These are phyloP conservation scores for Isoetes engelmannii DNA, from an alignment of 83 land plant genomes.

Conservation along the genomic window DNA sequence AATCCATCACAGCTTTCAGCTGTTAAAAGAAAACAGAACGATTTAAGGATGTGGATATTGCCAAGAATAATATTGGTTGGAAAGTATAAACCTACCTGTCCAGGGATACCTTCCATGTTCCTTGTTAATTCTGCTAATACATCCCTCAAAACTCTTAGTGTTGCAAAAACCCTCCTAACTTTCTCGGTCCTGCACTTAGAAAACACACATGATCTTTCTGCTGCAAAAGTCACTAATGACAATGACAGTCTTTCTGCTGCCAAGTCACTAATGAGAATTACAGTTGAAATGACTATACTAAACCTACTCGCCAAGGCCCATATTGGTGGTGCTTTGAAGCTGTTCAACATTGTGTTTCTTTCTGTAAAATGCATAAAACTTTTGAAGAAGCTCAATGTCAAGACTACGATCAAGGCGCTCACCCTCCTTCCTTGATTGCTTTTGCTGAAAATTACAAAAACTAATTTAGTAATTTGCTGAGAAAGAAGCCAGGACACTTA, in stretches of 20 bases:
- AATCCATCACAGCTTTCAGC: constrained; percentile 14
- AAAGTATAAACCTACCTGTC: not conserved
- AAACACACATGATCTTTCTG: too few relatives aligned
- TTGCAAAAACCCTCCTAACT: not conserved
- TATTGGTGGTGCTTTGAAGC: constrained; percentile 24
- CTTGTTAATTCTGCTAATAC: too few relatives aligned
- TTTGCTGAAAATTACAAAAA: constrained; percentile 55
- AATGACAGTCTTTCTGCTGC: too few relatives aligned
- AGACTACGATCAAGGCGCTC: constrained; percentile 70
- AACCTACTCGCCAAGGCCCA: constrained; percentile 17
- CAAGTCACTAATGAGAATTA: too few relatives aligned
- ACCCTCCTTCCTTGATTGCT: constrained; percentile 60
- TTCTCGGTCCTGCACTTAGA: too few relatives aligned
- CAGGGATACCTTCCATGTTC: not conserved
- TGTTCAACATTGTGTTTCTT: constrained; percentile 62
- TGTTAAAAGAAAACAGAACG: not conserved
- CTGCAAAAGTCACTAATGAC: too few relatives aligned
- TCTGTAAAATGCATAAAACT: constrained; percentile 64
- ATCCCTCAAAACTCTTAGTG: constrained; percentile 2
- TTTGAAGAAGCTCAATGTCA: constrained; percentile 57
- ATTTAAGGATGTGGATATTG: not conserved
- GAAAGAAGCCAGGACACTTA: too few relatives aligned
- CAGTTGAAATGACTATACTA: not conserved
- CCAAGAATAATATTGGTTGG: not conserved
- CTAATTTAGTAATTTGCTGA: not conserved